phyloP scores from a whole-genome alignment of 2,329 filamentous ascomycete genomes.

The Pezizomycotina sp. region DNA sequence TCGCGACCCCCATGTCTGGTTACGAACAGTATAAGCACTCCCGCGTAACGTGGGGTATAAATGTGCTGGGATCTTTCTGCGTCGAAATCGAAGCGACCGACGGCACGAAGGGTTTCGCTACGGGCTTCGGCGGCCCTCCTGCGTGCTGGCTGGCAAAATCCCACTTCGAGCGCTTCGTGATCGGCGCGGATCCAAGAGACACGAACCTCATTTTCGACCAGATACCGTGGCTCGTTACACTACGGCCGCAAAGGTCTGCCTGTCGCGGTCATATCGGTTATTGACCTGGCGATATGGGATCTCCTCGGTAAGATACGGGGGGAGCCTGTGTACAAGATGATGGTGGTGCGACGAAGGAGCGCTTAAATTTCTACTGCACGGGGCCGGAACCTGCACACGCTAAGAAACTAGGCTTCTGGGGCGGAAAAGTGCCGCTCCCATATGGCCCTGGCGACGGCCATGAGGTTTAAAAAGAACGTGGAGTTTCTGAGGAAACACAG shows the following conservation, averaged over 20 bases:
- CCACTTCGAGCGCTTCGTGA: slow-evolving; percentile 81
- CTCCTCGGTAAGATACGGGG: slow-evolving; percentile 76
- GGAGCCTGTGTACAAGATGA: slow-evolving; percentile 87
- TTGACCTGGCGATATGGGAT: slow-evolving; percentile 87
- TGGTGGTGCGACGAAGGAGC: slow-evolving; percentile 77
- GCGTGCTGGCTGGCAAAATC: slow-evolving; percentile 88
- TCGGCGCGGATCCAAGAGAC: slow-evolving; percentile 76
- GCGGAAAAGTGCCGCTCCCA: slow-evolving; percentile 75
- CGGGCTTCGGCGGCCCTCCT: slow-evolving; percentile 81
- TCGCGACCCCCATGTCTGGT: slow-evolving; percentile 79
- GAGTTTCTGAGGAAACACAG: slow-evolving; percentile 75
- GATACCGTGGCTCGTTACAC: slow-evolving; percentile 88
- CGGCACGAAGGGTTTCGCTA: slow-evolving; percentile 86
- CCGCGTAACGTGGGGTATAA: slow-evolving; percentile 87
- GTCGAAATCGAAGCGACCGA: slow-evolving; percentile 77
- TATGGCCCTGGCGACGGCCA: slow-evolving; percentile 79
- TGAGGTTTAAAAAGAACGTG: slow-evolving; percentile 69
- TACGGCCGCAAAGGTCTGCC: slow-evolving; percentile 87
- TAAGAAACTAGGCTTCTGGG: slow-evolving; percentile 75
- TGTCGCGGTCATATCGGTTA: slow-evolving; percentile 80
- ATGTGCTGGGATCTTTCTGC: slow-evolving; percentile 81
- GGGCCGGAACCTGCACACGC: slow-evolving; percentile 68
- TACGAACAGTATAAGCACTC: slow-evolving; percentile 81
- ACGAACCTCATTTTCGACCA: slow-evolving; percentile 88
- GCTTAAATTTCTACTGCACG: slow-evolving; percentile 86